Evolutionary conservation across 2,329 filamentous ascomycete species (phyloP), one percentile per base, ranked within the genome.

Genomic region (Curvularia sp.): DNA sequence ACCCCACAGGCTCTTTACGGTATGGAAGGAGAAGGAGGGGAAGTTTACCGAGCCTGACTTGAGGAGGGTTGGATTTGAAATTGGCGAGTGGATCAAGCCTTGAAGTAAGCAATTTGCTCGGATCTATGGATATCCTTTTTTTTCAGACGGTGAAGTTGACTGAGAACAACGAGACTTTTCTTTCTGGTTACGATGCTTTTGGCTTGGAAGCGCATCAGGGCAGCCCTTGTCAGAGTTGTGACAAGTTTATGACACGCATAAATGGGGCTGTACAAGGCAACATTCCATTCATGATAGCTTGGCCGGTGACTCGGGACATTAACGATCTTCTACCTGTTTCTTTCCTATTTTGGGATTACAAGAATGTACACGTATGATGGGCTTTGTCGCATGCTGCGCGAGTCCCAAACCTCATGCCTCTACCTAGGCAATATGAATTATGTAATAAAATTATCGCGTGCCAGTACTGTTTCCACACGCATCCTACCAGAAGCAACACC

Each of bases 41-140:
- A 60, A 62, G 44, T 71, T 83, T 55, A 77, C 79, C 35, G 75
- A 78, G 15, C 70, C 75, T 69, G 88, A 87, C 10, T 82, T 93
- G 74, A 84, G 92, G 58, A 83, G 93, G 61, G 80, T 97, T 49
- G 89, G 88, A 1, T 97, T 97, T 78, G 93, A 97, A 80, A 88
- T 97, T 63, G 86, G 90, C 54, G 93, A 97, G 78, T 96, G 90
- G 87, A 84, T 92, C 13, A 70, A 78, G 68, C 70, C 8, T 55
- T 75, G 53, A 57, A 56, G 44, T 44, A 35, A 35, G 42, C 4
- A 30, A 15, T 8, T 24, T 5, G n/a, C 9, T 31, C 15, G 15
- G 15, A 5, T 20, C 22, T 49, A 28, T 18, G 18, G 9, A 15
- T 5, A 10, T 31, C 9, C 10, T 42, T 39, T 44, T 13, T 41